Base-by-base conservation (phyloP, 2,329 filamentous ascomycete species). In the Botryotinia calthae region DNA sequence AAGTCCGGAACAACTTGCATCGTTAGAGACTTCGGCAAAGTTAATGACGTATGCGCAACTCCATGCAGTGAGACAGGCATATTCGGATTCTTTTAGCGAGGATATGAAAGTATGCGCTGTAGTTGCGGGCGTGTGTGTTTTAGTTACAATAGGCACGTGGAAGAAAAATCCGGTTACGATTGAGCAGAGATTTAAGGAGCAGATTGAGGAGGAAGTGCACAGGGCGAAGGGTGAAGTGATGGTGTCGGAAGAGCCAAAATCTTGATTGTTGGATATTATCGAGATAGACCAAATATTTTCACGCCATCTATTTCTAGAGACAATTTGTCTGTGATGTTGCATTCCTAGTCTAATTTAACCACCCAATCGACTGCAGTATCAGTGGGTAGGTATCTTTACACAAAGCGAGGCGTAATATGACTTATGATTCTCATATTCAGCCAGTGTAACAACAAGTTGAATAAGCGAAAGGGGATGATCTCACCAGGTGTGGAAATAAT, bases 41-140 rank as follows among this genome's bases (percentile, higher is more conserved):
- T 28, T n/a, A 18, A 63, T 63, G 37, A 44, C 37, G 12, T 22
- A 20, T 31, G 3, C 61, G 8, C 37, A 63, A 28, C 40, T 63
- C 10, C 16, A 63, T 22, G 40, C 61, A 63, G 61, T 44, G 42
- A n/a, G 37, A 63, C 61, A 44, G 8, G 25, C 14, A 2, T 63
- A 63, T 22, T 28, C 61, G 3, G 37, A 63, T 79, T 86, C 89
- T 25, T 44, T 46, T 77, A 89, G 89, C 86, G 87, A 71, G 61
- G 42, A 67, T 63, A 66, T 62, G 14, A 58, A 59, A 48, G 46
- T 28, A 8, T 44, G 25, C 28, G 56, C 40, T 31, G 44, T 44
- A 28, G 18, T 44, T 44, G 14, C 61, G 42, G n/a, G 61, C 28
- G 1, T 63, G 1, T 70, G 54, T 18, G 10, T 46, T 18, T 28